A percentile compares a stretch with the other conserved stretches of the same genome.
These are phyloP conservation scores for Dentipellis fragilis DNA, from an alignment of 768 basidiomycete species.

Conservation along the genomic window DNA sequence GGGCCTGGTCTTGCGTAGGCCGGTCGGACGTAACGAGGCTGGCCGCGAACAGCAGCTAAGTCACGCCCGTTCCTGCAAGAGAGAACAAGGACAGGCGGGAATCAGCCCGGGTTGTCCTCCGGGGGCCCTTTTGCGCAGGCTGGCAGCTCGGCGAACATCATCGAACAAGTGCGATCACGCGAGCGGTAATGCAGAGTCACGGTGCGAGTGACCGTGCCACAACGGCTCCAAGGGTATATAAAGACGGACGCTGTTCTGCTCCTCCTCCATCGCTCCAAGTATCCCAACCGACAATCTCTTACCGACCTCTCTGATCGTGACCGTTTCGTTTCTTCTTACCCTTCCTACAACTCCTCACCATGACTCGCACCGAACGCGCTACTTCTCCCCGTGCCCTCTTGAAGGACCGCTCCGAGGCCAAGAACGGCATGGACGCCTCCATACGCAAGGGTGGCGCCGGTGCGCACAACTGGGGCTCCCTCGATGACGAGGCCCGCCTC, in stretches of 20 bases:
- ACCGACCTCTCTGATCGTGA: background rate
- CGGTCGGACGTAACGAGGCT: constrained; percentile 3
- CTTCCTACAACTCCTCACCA: constrained; percentile 21
- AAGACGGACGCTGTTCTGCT: background rate
- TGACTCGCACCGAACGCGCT: constrained; percentile 78
- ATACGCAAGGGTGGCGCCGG: constrained; percentile 75
- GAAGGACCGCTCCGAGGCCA: constrained; percentile 73
- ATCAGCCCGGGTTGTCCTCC: background rate
- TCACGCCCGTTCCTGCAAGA: constrained; percentile 3
- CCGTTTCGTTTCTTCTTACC: background rate
- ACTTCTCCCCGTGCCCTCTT: constrained; percentile 59
- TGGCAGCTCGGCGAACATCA: background rate
- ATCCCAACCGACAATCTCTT: constrained; percentile 2
- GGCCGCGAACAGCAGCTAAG: background rate
- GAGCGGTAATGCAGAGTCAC: constrained; percentile 4
- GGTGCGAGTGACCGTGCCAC: constrained; percentile 5
- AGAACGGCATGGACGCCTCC: constrained; percentile 62
- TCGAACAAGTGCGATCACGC: constrained; percentile 10
- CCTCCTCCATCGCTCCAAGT: constrained; percentile 1
- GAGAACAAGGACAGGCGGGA: background rate
- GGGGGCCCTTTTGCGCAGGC: background rate
- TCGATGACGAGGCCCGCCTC: constrained; percentile 41
- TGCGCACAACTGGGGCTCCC: constrained; percentile 77
- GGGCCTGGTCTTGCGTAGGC: background rate
- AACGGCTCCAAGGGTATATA: background rate